Evolutionary conservation across 2,329 filamentous ascomycete species (phyloP).

Genomic region (Colletotrichum lini): DNA sequence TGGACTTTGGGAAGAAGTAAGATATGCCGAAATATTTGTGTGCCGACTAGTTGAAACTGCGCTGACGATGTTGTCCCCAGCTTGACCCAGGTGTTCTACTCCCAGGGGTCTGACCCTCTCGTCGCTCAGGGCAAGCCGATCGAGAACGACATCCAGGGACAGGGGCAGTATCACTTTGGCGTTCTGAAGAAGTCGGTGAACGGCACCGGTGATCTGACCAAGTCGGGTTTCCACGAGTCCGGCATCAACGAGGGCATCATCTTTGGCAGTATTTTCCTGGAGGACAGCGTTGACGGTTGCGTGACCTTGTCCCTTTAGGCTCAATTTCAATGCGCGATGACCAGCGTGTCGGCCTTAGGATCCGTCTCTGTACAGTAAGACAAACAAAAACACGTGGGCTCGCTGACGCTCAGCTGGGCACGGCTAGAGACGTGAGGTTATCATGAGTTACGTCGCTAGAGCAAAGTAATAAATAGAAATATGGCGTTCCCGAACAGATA

Average conservation of each 20-base stretch:
- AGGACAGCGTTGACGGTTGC: slow-evolving; percentile 57
- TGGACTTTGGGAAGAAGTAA: slow-evolving; percentile 70
- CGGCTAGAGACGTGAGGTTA: too few relatives aligned
- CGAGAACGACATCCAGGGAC: slow-evolving; percentile 66
- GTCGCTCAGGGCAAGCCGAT: slow-evolving; percentile 60
- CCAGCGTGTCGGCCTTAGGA: neutral
- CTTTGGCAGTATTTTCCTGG: slow-evolving; percentile 66
- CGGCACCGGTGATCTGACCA: slow-evolving; percentile 57
- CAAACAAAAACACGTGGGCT: neutral
- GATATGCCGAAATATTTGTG: slow-evolving; percentile 42
- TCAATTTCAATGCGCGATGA: too few relatives aligned
- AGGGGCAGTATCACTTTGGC: slow-evolving; percentile 74
- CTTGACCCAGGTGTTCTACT: slow-evolving; percentile 71
- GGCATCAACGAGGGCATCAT: slow-evolving; percentile 67
- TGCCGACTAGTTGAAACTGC: accelerated
- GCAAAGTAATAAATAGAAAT: too few relatives aligned
- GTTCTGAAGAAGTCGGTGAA: slow-evolving; percentile 71
- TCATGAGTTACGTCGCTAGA: too few relatives aligned
- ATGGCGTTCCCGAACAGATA: neutral
- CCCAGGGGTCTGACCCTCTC: slow-evolving; percentile 61
- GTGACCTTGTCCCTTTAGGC: slow-evolving; percentile 17
- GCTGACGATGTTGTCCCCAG: slow-evolving; percentile 50
- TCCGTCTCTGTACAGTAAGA: neutral
- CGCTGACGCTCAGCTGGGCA: too few relatives aligned
- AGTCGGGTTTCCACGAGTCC: slow-evolving; percentile 62